A percentile compares a stretch with the other conserved stretches of the same genome.
Conservation (phyloP, 73 alveolate genomes). For the Paramecium sexaurelia region DNA sequence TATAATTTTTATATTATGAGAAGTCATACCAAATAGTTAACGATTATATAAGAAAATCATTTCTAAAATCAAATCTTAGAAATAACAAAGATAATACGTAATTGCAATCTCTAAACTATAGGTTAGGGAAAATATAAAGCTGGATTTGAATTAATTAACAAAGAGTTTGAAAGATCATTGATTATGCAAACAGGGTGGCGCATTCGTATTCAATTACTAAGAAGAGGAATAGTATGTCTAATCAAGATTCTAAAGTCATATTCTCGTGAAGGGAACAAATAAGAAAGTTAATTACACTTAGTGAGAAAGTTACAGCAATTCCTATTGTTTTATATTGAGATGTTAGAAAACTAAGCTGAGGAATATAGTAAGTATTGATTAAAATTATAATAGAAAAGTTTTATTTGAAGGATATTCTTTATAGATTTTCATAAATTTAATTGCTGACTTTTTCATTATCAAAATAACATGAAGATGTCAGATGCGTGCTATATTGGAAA, state of each 20-base stretch:
- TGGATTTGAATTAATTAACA: not conserved
- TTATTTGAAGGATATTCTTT: conserved; percentile 11
- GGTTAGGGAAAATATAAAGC: not conserved
- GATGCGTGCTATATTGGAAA: not conserved
- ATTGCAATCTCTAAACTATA: not conserved
- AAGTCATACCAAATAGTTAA: conserved; percentile 9
- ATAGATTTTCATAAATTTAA: not conserved
- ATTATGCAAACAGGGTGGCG: conserved; percentile 40
- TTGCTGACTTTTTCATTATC: not conserved
- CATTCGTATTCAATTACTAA: not conserved
- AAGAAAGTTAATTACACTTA: not conserved
- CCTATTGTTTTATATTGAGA: not conserved
- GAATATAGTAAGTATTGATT: not conserved
- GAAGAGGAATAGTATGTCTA: conserved; percentile 39
- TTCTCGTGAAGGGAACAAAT: not conserved
- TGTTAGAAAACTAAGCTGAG: conserved; percentile 3
- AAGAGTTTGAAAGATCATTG: conserved; percentile 25
- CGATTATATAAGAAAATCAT: conserved; percentile 8
- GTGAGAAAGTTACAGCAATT: conserved; percentile 12
- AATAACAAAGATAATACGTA: not conserved
- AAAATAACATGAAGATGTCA: not conserved
- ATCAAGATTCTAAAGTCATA: conserved; percentile 8
- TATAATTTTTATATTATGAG: not conserved
- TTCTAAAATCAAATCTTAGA: not conserved
- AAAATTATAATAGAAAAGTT: not conserved